Percentiles rank a stretch among this genome's conserved stretches.
Conservation (phyloP, 1,284 basidiomycete genomes). For the Rhodofomes roseus region DNA sequence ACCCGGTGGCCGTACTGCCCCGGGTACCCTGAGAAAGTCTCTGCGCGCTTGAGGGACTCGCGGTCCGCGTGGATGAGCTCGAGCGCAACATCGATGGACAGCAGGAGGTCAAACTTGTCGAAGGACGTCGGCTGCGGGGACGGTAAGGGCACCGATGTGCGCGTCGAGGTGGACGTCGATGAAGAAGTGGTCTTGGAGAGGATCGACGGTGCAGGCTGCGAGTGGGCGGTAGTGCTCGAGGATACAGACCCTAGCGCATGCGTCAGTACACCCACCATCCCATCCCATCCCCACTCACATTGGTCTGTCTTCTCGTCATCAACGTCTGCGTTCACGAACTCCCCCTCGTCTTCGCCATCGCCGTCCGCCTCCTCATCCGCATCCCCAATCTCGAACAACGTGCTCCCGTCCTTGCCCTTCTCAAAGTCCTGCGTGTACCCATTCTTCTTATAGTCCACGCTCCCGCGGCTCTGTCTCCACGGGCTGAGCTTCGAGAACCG, state of each 20-base stretch:
- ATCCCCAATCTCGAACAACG: constrained; percentile 60
- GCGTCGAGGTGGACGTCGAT: constrained; percentile 16
- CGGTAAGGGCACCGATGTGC: constrained; percentile 14
- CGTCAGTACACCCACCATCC: not conserved
- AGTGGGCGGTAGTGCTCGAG: constrained; percentile 14
- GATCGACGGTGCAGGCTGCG: not conserved
- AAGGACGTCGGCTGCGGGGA: constrained; percentile 29
- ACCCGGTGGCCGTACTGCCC: constrained; percentile 81
- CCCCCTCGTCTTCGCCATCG: not conserved
- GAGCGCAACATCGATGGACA: constrained; percentile 89
- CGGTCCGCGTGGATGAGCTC: constrained; percentile 92
- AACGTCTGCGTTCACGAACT: constrained; percentile 1
- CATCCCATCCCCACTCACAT: constrained; percentile 9
- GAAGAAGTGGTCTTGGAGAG: constrained; percentile 10
- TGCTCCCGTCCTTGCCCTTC: constrained; percentile 36
- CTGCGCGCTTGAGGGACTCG: constrained; percentile 87
- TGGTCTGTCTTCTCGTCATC: constrained; percentile 20
- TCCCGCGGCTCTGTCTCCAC: constrained; percentile 14
- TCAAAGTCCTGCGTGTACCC: constrained; percentile 41
- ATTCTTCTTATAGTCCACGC: constrained; percentile 13
- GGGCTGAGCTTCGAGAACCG: constrained; percentile 14
- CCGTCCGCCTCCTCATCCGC: constrained; percentile 46
- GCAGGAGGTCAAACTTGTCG: constrained; percentile 78
- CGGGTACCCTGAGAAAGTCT: constrained; percentile 86
- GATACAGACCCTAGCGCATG: constrained; percentile 19